Conservation (phyloP, 2,329 filamentous ascomycete species). For the Byssochlamys sp. region DNA sequence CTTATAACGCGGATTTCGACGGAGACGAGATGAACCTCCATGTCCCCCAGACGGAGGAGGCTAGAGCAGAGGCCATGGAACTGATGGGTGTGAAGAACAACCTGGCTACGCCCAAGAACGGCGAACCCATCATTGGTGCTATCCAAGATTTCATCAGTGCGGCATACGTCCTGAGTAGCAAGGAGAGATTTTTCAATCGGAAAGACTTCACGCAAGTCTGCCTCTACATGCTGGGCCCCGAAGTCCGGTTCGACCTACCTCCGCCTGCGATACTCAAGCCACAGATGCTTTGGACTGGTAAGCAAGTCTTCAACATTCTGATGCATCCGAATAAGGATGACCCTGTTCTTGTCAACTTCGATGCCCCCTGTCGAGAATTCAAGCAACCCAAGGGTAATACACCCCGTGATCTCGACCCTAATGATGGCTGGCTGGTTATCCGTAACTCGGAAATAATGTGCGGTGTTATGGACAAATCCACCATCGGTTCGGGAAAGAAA, state of each 20-base stretch:
- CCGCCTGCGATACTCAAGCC: slow-evolving; percentile 80
- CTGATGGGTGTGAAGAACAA: slow-evolving; percentile 98
- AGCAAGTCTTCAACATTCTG: slow-evolving; percentile 86
- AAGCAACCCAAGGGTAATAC: slow-evolving; percentile 30
- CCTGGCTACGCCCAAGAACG: slow-evolving; percentile 88
- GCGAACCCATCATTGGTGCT: slow-evolving; percentile 95
- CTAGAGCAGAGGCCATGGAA: slow-evolving; percentile 84
- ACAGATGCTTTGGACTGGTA: slow-evolving; percentile 84
- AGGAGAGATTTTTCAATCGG: slow-evolving; percentile 85
- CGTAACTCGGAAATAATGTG: slow-evolving; percentile 97
- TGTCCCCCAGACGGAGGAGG: slow-evolving; percentile 94
- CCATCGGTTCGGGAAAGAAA: slow-evolving; percentile 93
- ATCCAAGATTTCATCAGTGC: slow-evolving; percentile 99
- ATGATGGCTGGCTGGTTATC: slow-evolving; percentile 84
- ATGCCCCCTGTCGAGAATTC: slow-evolving; percentile 79
- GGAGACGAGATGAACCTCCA: slow-evolving; percentile 99
- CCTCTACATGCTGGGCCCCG: slow-evolving; percentile 82
- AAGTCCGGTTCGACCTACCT: slow-evolving; percentile 70
- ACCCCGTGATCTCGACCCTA: slow-evolving; percentile 59
- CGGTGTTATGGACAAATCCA: slow-evolving; percentile 93
- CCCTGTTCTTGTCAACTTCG: slow-evolving; percentile 76
- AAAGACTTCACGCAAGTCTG: slow-evolving; percentile 82
- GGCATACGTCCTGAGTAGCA: slow-evolving; percentile 79
- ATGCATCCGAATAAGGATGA: slow-evolving; percentile 82
- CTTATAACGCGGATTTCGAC: slow-evolving; percentile 98